phyloP scores from a whole-genome alignment of 305 asterid genomes.

The Fraxinus sp. region DNA sequence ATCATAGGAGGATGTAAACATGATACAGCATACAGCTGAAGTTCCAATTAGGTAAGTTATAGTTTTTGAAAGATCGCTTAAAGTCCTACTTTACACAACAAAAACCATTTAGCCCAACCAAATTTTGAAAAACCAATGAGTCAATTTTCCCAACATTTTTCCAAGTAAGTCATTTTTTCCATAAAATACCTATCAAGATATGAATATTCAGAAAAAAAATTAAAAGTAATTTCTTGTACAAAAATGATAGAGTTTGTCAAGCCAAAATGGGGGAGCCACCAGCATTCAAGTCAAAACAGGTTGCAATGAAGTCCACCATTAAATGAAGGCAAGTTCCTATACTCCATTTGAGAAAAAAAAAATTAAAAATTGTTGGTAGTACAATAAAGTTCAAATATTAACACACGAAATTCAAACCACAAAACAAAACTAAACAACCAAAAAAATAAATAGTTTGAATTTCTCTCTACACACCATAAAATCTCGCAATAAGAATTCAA shows the following conservation, averaged over 20 bases:
- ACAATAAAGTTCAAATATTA: neutral
- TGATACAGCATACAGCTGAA: slow-evolving; percentile 10
- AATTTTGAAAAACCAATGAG: neutral
- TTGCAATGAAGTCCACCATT: neutral
- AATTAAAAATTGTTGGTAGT: neutral
- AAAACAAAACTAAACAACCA: slow-evolving; percentile 8
- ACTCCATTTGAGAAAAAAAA: neutral
- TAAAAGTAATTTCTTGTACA: neutral
- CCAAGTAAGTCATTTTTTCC: slow-evolving; percentile 3
- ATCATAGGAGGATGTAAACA: slow-evolving; percentile 7
- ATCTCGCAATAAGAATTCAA: neutral
- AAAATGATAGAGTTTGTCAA: neutral
- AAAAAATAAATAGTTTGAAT: neutral
- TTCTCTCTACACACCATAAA: neutral
- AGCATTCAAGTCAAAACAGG: neutral
- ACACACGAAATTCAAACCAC: neutral
- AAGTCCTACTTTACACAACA: slow-evolving; percentile 19
- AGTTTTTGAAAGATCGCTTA: slow-evolving; percentile 22
- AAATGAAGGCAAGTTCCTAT: neutral
- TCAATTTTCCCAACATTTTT: slow-evolving; percentile 1
- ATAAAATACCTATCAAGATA: slow-evolving; percentile 5
- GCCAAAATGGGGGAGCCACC: neutral
- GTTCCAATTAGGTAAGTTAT: slow-evolving; percentile 18
- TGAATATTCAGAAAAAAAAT: slow-evolving; percentile 7
- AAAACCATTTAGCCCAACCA: slow-evolving; percentile 14